Percentiles rank a stretch among this genome's conserved stretches.
These are phyloP conservation scores for Nannochloris sp. DNA, from an alignment of 139 green algal genomes.

Conservation along the genomic window DNA sequence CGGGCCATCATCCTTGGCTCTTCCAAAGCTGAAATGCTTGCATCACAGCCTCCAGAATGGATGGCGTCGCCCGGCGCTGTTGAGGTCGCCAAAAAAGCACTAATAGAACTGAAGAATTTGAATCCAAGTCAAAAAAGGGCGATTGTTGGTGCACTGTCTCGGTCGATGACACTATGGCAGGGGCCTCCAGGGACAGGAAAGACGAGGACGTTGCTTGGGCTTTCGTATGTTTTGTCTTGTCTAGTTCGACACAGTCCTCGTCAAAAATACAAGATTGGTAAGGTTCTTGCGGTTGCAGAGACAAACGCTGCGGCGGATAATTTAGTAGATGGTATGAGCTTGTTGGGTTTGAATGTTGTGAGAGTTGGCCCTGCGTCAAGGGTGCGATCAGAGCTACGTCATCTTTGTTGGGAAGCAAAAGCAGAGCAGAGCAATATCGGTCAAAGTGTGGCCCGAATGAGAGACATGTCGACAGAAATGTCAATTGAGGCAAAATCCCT, in stretches of 20 bases:
- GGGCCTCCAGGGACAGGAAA: slow-evolving; percentile 77
- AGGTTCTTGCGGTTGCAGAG: slow-evolving; percentile 56
- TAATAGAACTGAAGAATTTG: background rate
- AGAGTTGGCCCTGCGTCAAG: slow-evolving; percentile 54
- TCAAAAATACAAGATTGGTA: slow-evolving; percentile 7
- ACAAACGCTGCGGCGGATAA: slow-evolving; percentile 89
- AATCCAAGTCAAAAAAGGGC: slow-evolving; percentile 33
- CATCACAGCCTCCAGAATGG: slow-evolving; percentile 35
- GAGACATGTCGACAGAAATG: background rate
- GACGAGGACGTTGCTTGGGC: slow-evolving; percentile 65
- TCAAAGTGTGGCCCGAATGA: slow-evolving; percentile 20
- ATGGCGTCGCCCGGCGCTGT: slow-evolving; percentile 5
- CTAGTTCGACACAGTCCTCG: background rate
- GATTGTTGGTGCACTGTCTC: slow-evolving; percentile 47
- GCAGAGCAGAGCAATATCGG: slow-evolving; percentile 35
- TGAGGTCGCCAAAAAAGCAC: background rate
- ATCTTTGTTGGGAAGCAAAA: slow-evolving; percentile 48
- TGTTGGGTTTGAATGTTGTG: slow-evolving; percentile 49
- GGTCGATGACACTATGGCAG: slow-evolving; percentile 61
- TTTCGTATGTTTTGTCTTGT: slow-evolving; percentile 45
- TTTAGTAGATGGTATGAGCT: slow-evolving; percentile 67
- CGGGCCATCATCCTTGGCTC: slow-evolving; percentile 27
- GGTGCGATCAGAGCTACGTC: slow-evolving; percentile 32
- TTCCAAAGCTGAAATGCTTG: slow-evolving; percentile 5
- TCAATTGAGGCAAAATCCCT: background rate